A percentile compares a stretch with the other conserved stretches of the same genome.
phyloP scores from a whole-genome alignment of 345 rosid genomes.

The Euphorbia peplus region DNA sequence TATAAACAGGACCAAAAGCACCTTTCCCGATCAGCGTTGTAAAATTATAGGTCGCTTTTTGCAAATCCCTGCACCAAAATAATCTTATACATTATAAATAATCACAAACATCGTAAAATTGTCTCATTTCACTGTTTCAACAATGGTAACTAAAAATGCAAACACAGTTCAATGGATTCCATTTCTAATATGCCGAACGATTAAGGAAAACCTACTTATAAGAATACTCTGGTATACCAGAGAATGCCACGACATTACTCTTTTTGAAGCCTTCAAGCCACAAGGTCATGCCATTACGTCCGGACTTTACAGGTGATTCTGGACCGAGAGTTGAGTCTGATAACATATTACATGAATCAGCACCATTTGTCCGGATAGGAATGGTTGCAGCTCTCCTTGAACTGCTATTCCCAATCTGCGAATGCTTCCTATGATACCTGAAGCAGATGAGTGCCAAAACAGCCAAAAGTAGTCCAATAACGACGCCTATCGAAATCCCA shows the following conservation, averaged over 20 bases:
- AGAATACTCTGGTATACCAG: constrained; percentile 93
- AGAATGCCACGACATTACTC: constrained; percentile 54
- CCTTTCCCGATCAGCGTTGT: constrained; percentile 92
- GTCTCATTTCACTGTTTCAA: too few species aligned
- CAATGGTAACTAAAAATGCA: not conserved
- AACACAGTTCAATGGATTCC: too few species aligned
- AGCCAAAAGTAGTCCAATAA: constrained; percentile 84
- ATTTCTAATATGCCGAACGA: not conserved
- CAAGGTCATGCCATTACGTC: constrained; percentile 52
- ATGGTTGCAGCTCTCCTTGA: constrained; percentile 71
- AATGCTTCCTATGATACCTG: constrained; percentile 65
- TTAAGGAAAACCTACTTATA: constrained; percentile 59
- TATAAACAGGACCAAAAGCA: constrained; percentile 98
- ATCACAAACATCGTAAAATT: too few species aligned
- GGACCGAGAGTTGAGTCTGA: constrained; percentile 86
- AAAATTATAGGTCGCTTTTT: constrained; percentile 86
- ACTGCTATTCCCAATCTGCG: constrained; percentile 88
- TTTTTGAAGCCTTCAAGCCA: constrained; percentile 82
- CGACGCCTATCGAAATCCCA: constrained; percentile 88
- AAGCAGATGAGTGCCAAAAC: constrained; percentile 51
- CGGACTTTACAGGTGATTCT: constrained; percentile 79
- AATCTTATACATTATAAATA: not conserved
- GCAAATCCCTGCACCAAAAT: constrained; percentile 76
- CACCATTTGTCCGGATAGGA: constrained; percentile 81
- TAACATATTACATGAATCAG: constrained; percentile 59